Evolutionary conservation across 2,329 filamentous ascomycete genomes (phyloP), one percentile per base, ranked within the genome.

Genomic region (Aspergillus quadricinctus): DNA sequence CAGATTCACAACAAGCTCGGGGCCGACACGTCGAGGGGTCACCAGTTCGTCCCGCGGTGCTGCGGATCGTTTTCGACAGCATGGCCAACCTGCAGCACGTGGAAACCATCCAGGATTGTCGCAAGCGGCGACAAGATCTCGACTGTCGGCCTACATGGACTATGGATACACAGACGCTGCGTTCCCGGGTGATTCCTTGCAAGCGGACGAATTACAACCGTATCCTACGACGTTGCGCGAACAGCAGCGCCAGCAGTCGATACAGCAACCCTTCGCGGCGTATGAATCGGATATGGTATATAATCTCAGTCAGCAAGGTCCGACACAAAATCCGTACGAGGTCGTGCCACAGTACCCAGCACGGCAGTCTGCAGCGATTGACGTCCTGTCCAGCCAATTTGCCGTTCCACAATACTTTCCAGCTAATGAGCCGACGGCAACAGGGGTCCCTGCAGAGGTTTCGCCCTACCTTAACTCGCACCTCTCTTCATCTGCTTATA

Each of bases 251-350:
- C 80, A 82, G 63, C 80, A 52, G 50, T 46, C 52, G 46, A 54
- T 58, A 27, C 72, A 69, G 57, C 75, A 76, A 60, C 73, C 77
- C 57, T 81, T 81, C 66, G 68, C 75, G 53, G 76, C 78, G 62
- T 86, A 85, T 66, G 79, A 86, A 53, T 77, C 83, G 54, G 83
- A 84, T 61, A 85, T 93, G 78, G 87, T 94, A 82, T 95, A 95
- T 79, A 87, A 86, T 77, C 88, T 92, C 67, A 79, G 82, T 69
- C 86, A 87, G 71, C 78, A 85, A 67, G 79, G 78, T 59, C 77
- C 75, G 79, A 78, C 76, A 73, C 84, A 78, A 80, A 88, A 76
- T 58, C 75, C 80, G 65, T 96, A 95, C 78, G 89, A 93, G 74
- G 78, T 85, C 69, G 84, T 87, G 71, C 83, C 86, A 76, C 87